Evolutionary conservation across 2,329 filamentous ascomycete species (phyloP), one percentile per base, ranked within the genome.

Genomic region (Grosmannia serpens): DNA sequence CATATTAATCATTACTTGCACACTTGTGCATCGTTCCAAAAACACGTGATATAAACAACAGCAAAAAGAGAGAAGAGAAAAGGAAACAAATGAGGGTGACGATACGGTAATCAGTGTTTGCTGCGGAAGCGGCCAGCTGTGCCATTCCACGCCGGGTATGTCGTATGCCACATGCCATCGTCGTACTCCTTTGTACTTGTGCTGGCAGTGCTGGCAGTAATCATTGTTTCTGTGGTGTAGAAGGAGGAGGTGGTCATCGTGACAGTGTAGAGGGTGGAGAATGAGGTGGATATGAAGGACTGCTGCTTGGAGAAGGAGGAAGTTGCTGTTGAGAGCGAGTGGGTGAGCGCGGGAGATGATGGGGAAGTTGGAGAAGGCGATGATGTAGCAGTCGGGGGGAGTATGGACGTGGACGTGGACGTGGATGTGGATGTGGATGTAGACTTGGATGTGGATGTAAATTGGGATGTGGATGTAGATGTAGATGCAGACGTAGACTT

Each of bases 91-190:
- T 17, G 7, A 15, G 38, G 38, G 38, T 17, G 15, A 17, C 9
- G n/a, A 26, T 20, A 47, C 33, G 4, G 41, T 1, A n/a, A 26
- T 41, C 15, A 54, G 10, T 31, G 22, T 7, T 33, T 49, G 4
- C 17, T 26, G 26, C 56, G 53, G 27, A 57, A 65, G 22, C 64
- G 65, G 35, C 59, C 65, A 17, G 50, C 59, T 2, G 75, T 76
- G 56, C 65, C 70, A 60, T 76, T 78, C 73, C 73, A 76, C 0
- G 73, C 50, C 3, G 74, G 73, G 57, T 77, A 78, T 0, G 70
- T 70, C 4, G 75, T 75, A 59, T 75, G 74, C 77, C 76, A 78
- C 55, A 66, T 35, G 66, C 53, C 41, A 27, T 49, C n/a, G 8
- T 56, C 54, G 13, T 47, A 47, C 10, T 41, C n/a, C 27, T 22